Conservation (phyloP, 345 rosid species). For the Salix arbutifolia region DNA sequence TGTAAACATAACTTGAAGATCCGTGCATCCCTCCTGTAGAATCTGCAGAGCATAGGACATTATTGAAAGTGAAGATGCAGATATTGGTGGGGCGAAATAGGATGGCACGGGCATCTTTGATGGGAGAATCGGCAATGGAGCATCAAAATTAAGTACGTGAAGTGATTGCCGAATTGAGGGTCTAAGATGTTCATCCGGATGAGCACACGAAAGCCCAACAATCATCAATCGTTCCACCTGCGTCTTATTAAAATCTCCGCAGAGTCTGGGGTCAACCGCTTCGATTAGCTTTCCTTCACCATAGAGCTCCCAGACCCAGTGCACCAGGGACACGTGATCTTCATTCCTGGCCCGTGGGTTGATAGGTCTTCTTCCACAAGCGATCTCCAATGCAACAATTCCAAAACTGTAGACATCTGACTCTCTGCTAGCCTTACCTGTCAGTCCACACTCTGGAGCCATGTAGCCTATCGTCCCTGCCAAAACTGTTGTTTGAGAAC, state of each 20-base stretch:
- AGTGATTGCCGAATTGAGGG: constrained; percentile 9
- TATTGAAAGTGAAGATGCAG: too few relatives aligned
- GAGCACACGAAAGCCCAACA: constrained; percentile 16
- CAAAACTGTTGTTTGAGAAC: constrained; percentile 18
- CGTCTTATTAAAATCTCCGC: too few relatives aligned
- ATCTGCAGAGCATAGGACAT: too few relatives aligned
- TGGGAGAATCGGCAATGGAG: constrained; percentile 12
- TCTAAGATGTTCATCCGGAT: not conserved
- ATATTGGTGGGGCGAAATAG: constrained; percentile 3
- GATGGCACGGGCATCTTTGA: constrained; percentile 6
- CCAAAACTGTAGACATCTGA: constrained; percentile 38
- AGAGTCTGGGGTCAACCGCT: too few relatives aligned
- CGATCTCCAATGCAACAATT: constrained; percentile 31
- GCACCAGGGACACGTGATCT: too few relatives aligned
- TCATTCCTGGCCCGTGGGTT: too few relatives aligned
- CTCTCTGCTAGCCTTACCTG: constrained; percentile 30
- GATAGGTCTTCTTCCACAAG: not conserved
- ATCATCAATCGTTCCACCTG: not conserved
- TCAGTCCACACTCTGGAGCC: constrained; percentile 25
- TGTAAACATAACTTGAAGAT: too few relatives aligned
- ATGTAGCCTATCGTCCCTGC: constrained; percentile 30
- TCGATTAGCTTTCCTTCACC: too few relatives aligned
- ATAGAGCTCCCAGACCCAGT: too few relatives aligned
- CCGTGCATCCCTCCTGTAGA: too few relatives aligned
- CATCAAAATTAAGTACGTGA: constrained; percentile 3